A percentile compares a stretch with the other conserved stretches of the same genome.
Conservation (phyloP, 108 stramenopile genomes). For the Asterionellopsis glacialis region DNA sequence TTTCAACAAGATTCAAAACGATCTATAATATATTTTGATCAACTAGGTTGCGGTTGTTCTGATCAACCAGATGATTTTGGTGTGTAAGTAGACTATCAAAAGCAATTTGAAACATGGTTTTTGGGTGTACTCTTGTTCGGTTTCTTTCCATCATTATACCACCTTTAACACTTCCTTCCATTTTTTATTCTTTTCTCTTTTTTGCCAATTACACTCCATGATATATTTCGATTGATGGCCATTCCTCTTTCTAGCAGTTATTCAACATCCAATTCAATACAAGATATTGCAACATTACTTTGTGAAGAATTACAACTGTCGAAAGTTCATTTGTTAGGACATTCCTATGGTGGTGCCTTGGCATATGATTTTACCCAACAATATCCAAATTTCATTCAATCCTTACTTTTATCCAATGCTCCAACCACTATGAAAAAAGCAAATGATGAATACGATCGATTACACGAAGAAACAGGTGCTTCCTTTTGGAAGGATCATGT, state of each 20-base stretch:
- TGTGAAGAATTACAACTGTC: neutral
- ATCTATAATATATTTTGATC: conserved; percentile 4
- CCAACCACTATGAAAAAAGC: conserved; percentile 6
- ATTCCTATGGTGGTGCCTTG: conserved; percentile 4
- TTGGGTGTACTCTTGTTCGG: too few relatives aligned
- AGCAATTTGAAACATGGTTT: too few relatives aligned
- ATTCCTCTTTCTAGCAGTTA: conserved; percentile 1
- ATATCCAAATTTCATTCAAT: neutral
- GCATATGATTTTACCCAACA: neutral
- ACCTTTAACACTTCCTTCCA: too few relatives aligned
- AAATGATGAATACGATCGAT: neutral
- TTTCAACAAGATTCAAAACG: neutral
- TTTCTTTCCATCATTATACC: too few relatives aligned
- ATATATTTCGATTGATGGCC: too few relatives aligned
- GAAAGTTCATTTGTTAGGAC: conserved; percentile 6
- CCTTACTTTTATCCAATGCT: neutral
- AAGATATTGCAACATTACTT: conserved; percentile 1
- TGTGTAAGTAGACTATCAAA: too few relatives aligned
- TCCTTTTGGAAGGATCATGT: neutral
- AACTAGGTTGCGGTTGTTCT: conserved; percentile 3
- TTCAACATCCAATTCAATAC: neutral
- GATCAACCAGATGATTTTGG: conserved; percentile 2
- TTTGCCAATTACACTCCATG: too few relatives aligned
- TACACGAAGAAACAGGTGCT: neutral
- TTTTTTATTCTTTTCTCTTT: too few relatives aligned